phyloP scores from a whole-genome alignment of 208 protist species.

The Acanthamoeba royreba region DNA sequence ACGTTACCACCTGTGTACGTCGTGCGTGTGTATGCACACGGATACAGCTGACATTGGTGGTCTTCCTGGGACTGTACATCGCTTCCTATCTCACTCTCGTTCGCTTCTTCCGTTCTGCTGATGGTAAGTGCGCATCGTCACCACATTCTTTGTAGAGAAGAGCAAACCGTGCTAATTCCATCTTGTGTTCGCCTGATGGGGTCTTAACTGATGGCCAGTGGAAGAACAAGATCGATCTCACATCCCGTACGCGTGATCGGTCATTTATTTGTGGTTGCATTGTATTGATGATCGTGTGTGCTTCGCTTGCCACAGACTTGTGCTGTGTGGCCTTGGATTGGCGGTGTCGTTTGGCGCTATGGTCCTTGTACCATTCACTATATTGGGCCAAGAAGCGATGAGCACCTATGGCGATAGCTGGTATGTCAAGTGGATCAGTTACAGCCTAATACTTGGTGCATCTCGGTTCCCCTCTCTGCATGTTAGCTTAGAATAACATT shows the following conservation, averaged over 20 bases:
- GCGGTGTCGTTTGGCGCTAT: conserved; percentile 51
- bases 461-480: not conserved
- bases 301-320: not conserved
- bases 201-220: not conserved
- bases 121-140: too few species aligned
- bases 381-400: conserved; percentile 52
- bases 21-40: not conserved
- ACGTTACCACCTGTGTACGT: not conserved
- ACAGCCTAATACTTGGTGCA: conserved; percentile 54
- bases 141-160: not conserved
- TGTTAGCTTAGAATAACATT: not conserved
- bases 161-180: not conserved
- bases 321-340: conserved; percentile 54
- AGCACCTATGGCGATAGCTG: conserved; percentile 45
- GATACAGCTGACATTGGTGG: not conserved
- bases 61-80: not conserved
- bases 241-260: not conserved
- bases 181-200: not conserved
- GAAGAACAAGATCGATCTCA: not conserved
- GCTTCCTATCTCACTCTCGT: not conserved
- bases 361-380: conserved; percentile 58
- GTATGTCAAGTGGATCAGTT: conserved; percentile 58
- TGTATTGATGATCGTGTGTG: not conserved
- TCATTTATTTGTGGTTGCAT: not conserved
- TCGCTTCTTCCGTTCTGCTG: not conserved